These are phyloP conservation scores for Allium cepa DNA, from an alignment of 106 monocot species.

Conservation along the genomic window DNA sequence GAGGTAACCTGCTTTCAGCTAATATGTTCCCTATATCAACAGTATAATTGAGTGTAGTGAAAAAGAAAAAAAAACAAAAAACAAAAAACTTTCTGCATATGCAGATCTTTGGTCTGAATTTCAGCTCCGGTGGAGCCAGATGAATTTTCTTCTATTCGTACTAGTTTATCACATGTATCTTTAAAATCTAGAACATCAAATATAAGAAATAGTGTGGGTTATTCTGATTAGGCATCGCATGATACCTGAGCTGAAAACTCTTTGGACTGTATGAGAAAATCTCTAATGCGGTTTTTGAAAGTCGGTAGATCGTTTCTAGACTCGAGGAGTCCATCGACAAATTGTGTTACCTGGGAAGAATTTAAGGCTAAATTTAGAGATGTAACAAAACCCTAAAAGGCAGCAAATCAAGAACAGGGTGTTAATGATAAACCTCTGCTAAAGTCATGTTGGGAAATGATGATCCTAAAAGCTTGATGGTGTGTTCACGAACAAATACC, in stretches of 20 bases:
- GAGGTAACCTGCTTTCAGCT: too few species aligned
- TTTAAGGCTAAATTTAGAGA: not conserved
- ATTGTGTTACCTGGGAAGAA: slow-evolving; percentile 64
- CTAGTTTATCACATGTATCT: too few species aligned
- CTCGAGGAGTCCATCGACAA: slow-evolving; percentile 81
- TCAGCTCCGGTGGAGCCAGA: too few species aligned
- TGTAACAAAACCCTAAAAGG: not conserved
- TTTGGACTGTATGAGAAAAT: slow-evolving; percentile 97
- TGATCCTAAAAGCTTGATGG: slow-evolving; percentile 76
- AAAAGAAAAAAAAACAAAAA: too few species aligned
- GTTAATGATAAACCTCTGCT: slow-evolving; percentile 41
- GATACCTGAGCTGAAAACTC: slow-evolving; percentile 97
- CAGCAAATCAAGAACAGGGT: slow-evolving; percentile 1
- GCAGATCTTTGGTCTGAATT: too few species aligned
- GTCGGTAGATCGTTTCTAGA: slow-evolving; percentile 67
- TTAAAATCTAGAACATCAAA: too few species aligned
- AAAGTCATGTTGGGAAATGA: slow-evolving; percentile 96
- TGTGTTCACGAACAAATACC: slow-evolving; percentile 88
- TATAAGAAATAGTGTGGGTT: too few species aligned
- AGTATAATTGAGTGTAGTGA: too few species aligned
- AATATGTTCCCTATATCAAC: too few species aligned
- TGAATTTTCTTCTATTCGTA: too few species aligned
- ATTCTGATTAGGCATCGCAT: too few species aligned
- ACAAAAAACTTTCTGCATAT: too few species aligned
- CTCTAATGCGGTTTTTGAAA: slow-evolving; percentile 89